Base-by-base conservation (phyloP, 768 basidiomycete species). In the Lactifluus volemus region DNA sequence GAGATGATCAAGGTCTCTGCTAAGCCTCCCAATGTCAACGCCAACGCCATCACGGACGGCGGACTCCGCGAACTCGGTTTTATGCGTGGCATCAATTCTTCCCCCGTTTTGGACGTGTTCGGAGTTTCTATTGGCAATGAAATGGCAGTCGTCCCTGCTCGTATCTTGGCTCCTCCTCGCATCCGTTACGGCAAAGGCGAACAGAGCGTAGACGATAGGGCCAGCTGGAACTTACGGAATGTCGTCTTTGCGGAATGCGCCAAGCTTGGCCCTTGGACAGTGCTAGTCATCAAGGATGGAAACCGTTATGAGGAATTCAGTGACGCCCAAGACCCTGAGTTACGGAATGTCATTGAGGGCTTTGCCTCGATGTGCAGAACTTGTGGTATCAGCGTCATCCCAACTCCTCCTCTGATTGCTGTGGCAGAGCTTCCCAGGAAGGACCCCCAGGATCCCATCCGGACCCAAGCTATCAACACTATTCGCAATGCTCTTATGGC, bases 261-360 rank as follows among this genome's bases (percentile, higher is more conserved):
- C 7, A 71, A 67, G 14, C 70, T 92, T 52, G 74, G 75, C 25
- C 81, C 80, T 25, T 90, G 88, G 87, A 80, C 78, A 1, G 84
- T 90, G 11, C 73, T 92, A 14, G 73, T 89, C 47, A 82, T 92
- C 64, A 73, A 76, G 59, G 89, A 90, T 64, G 75, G 78, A 12
- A 77, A 77, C 53, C 29, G 36, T 14, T 68, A 80, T n/a, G 81
- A 82, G 47, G 88, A 91, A 67, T 91, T 91, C 64, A 38, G 47
- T 1, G 79, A 76, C 10, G 61, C 76, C 3, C 59, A 72, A 6
- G 90, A 92, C 65, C 81, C 80, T 2, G 76, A 77, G n/a, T 73
- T 92, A 39, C 60, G 59, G 41, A 48, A 61, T 4, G 73, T 75
- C 2, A 70, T 89, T 11, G 64, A 68, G 1, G 85, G 81, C 0